A percentile compares a stretch with the other conserved stretches of the same genome.
These are phyloP conservation scores for Wickerhamomyces silvicola DNA, from an alignment of 805 yeast genomes.

Conservation along the genomic window DNA sequence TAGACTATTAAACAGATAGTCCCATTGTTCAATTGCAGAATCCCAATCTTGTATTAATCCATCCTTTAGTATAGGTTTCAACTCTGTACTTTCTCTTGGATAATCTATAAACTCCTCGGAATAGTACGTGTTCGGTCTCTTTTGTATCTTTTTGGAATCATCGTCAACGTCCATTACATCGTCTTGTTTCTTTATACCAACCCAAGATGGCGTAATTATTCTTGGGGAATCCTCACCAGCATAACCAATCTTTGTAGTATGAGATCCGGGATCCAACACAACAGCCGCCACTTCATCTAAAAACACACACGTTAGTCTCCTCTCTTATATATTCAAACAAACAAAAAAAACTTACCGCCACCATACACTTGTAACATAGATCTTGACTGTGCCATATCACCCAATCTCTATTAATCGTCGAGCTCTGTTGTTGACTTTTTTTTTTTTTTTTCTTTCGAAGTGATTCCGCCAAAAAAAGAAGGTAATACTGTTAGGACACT, in stretches of 20 bases:
- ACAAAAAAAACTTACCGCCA: too few relatives aligned
- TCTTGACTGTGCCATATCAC: too few relatives aligned
- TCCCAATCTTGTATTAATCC: slow-evolving; percentile 81
- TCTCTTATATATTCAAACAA: too few relatives aligned
- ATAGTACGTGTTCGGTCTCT: slow-evolving; percentile 23
- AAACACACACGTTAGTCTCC: slow-evolving; percentile 7
- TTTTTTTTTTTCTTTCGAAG: too few relatives aligned
- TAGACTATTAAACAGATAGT: slow-evolving; percentile 48
- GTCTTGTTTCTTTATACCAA: slow-evolving; percentile 30
- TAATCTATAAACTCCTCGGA: slow-evolving; percentile 38
- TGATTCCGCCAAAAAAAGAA: too few relatives aligned
- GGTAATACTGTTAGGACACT: too few relatives aligned
- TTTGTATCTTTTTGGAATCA: slow-evolving; percentile 8
- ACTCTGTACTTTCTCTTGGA: slow-evolving; percentile 46
- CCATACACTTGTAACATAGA: too few relatives aligned
- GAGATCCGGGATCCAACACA: slow-evolving; percentile 88
- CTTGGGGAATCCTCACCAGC: slow-evolving; percentile 91
- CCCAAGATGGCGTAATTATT: slow-evolving; percentile 65
- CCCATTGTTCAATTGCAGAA: slow-evolving; percentile 69
- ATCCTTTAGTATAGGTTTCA: slow-evolving; percentile 54
- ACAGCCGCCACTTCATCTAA: slow-evolving; percentile 83
- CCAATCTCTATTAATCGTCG: too few relatives aligned
- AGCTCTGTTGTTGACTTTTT: too few relatives aligned
- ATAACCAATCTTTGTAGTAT: slow-evolving; percentile 75
- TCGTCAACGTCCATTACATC: slow-evolving; percentile 19